Conservation (phyloP, 176 grass and related monocot genomes). For the Triticum turgidum region DNA sequence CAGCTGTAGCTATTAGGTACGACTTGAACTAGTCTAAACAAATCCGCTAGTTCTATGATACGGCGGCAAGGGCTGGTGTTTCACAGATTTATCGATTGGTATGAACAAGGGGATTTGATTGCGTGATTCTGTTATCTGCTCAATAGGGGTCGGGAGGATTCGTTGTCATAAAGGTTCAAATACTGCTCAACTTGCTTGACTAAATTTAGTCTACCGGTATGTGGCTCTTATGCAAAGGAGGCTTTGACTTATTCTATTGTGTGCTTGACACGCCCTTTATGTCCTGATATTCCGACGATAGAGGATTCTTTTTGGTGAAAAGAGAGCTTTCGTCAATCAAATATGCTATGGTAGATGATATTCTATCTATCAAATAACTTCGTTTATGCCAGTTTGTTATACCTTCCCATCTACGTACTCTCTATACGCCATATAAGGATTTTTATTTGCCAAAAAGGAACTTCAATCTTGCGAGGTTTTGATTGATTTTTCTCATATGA, state of each 20-base stretch:
- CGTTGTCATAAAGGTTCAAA: constrained; percentile 7
- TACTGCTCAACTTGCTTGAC: constrained; percentile 17
- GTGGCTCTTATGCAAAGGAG: background rate
- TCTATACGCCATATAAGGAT: background rate
- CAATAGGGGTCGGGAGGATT: background rate
- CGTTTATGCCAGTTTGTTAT: background rate
- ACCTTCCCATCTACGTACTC: background rate
- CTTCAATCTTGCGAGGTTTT: background rate
- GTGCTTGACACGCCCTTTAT: background rate
- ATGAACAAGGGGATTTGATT: constrained; percentile 4
- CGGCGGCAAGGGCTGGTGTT: background rate
- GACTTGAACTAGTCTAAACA: constrained; percentile 23
- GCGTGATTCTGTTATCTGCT: background rate
- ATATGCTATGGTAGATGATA: too few relatives aligned
- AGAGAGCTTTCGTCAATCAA: too few relatives aligned
- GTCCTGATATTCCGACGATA: background rate
- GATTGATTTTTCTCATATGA: constrained; percentile 2
- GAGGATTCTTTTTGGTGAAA: too few relatives aligned
- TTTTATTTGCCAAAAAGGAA: background rate
- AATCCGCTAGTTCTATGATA: background rate
- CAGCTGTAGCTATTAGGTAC: background rate
- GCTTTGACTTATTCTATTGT: constrained; percentile 27
- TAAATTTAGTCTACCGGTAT: constrained; percentile 4
- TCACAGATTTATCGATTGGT: background rate
- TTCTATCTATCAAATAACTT: too few relatives aligned